These are phyloP conservation scores for Fagopyrum tataricum DNA, from an alignment of 148 eudicot genomes.

Conservation along the genomic window DNA sequence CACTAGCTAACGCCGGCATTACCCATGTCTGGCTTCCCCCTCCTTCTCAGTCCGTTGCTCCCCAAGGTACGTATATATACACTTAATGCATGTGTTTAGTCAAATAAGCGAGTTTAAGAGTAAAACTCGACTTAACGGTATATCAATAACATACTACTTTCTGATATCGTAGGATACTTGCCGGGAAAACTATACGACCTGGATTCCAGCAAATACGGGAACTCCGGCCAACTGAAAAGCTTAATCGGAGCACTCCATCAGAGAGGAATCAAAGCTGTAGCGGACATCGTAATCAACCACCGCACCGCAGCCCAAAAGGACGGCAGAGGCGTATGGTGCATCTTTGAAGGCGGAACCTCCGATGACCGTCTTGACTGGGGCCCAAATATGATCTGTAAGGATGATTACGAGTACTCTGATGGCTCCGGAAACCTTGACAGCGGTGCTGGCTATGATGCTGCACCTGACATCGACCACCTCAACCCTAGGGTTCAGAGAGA, in stretches of 20 bases:
- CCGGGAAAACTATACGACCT: conserved; percentile 61
- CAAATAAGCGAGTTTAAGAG: no score
- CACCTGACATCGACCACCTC: conserved; percentile 58
- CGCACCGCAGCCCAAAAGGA: conserved; percentile 23
- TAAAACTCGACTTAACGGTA: no score
- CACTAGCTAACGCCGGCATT: conserved; percentile 45
- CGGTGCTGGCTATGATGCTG: conserved; percentile 23
- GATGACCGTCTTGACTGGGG: conserved; percentile 67
- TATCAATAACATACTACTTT: no score
- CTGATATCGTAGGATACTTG: conserved; percentile 32
- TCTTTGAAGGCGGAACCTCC: conserved; percentile 57
- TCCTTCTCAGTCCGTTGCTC: conserved; percentile 44
- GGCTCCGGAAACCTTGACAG: conserved; percentile 50
- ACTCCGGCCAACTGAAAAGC: conserved; percentile 23
- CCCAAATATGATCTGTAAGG: conserved; percentile 38
- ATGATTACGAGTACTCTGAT: conserved; percentile 39
- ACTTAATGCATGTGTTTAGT: no score
- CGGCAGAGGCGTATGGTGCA: conserved; percentile 40
- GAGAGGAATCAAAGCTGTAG: conserved; percentile 44
- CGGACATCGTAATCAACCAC: conserved; percentile 55
- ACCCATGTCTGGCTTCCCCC: conserved; percentile 76
- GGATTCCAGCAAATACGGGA: conserved; percentile 44
- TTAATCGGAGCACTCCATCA: conserved; percentile 34
- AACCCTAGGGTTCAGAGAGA: conserved; percentile 43
- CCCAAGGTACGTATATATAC: no score